Percentiles rank a stretch among this genome's conserved stretches.
Evolutionary conservation across 495 filamentous ascomycete species (phyloP).

Genomic region (Cladorrhinum samala): DNA sequence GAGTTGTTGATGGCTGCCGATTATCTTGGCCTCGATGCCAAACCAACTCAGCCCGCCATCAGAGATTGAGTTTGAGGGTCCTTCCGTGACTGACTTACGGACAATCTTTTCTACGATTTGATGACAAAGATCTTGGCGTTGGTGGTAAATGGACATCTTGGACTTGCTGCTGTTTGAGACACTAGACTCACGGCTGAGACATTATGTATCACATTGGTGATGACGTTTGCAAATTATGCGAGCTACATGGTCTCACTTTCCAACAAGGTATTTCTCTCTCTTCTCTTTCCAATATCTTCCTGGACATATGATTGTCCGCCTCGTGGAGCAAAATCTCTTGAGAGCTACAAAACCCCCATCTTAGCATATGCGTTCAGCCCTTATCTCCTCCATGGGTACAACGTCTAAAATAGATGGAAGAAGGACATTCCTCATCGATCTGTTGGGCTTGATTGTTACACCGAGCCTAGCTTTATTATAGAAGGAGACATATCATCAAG

Average conservation of each 20-base stretch:
- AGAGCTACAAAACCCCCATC: conserved; percentile 39
- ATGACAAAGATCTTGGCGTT: background rate
- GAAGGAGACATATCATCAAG: conserved; percentile 30
- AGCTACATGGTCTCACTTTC: background rate
- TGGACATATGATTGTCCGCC: too few species aligned
- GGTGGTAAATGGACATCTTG: background rate
- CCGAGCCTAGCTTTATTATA: conserved; percentile 37
- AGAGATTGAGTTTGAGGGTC: background rate
- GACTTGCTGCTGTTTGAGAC: conserved; percentile 1
- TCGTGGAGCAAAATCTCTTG: too few species aligned
- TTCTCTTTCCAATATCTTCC: too few species aligned
- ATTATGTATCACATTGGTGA: too few species aligned
- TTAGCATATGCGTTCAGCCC: conserved; percentile 66
- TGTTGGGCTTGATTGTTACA: conserved; percentile 39
- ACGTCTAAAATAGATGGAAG: conserved; percentile 78
- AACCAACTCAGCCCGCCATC: background rate
- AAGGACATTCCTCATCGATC: conserved; percentile 47
- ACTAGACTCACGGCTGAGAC: too few species aligned
- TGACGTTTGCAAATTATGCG: background rate
- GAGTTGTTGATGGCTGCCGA: conserved; percentile 90
- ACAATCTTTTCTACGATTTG: background rate
- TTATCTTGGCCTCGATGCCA: conserved; percentile 52
- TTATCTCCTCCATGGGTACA: conserved; percentile 52
- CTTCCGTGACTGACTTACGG: too few species aligned
- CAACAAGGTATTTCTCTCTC: background rate